A percentile compares a stretch with the other conserved stretches of the same genome.
phyloP scores from a whole-genome alignment of 2,329 filamentous ascomycete genomes.

The Nothophoma quercina region DNA sequence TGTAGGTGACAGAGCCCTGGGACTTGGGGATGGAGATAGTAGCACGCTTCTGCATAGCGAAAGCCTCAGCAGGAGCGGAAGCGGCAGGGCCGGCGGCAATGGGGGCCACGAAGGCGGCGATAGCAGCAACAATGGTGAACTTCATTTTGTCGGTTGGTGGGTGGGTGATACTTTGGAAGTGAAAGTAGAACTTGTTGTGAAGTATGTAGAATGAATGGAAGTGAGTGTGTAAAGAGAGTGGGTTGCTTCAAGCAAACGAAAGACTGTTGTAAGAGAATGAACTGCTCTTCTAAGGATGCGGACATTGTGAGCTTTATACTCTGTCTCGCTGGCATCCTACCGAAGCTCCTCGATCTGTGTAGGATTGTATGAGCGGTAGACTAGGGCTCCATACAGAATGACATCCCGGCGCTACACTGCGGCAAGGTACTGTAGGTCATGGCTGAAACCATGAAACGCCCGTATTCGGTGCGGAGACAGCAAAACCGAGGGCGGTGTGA shows the following conservation, averaged over 20 bases:
- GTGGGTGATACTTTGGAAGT: conserved; percentile 22
- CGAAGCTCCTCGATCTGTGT: conserved; percentile 1
- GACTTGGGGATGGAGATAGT: conserved; percentile 41
- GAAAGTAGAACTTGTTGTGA: conserved; percentile 22
- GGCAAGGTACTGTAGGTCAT: conserved; percentile 5
- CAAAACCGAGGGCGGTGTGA: conserved; percentile 1
- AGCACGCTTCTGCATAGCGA: conserved; percentile 41
- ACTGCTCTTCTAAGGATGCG: conserved; percentile 9
- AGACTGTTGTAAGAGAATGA: conserved; percentile 25
- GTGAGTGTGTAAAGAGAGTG: conserved; percentile 26
- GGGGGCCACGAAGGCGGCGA: conserved; percentile 38
- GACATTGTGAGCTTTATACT: conserved; percentile 11
- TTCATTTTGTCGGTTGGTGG: conserved; percentile 41
- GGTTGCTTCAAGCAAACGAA: conserved; percentile 36
- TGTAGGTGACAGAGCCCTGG: conserved; percentile 42
- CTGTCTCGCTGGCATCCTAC: neutral
- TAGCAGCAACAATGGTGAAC: conserved; percentile 38
- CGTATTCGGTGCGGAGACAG: neutral
- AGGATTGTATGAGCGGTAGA: conserved; percentile 1
- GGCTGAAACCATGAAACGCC: conserved; percentile 14
- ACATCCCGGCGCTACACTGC: conserved; percentile 15
- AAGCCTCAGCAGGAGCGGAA: conserved; percentile 31
- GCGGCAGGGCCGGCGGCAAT: conserved; percentile 40
- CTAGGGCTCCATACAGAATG: conserved; percentile 16
- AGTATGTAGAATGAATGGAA: conserved; percentile 31